A percentile compares a stretch with the other conserved stretches of the same genome.
These are phyloP conservation scores for Fulvia fulva DNA, from an alignment of 2,329 filamentous ascomycete species.

Conservation along the genomic window DNA sequence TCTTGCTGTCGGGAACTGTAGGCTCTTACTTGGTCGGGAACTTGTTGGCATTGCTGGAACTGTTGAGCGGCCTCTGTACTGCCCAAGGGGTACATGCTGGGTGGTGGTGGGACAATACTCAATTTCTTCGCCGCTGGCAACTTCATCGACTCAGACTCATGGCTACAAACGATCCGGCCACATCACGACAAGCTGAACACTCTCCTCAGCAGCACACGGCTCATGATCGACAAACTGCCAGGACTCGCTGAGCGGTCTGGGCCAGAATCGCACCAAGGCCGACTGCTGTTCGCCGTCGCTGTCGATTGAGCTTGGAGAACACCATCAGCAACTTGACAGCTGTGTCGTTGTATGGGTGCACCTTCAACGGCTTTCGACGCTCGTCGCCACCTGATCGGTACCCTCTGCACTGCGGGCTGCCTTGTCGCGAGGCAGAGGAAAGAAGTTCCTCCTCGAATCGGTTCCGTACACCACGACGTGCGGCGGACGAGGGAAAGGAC, in stretches of 20 bases:
- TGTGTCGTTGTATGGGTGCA: background rate
- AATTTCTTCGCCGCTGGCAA: background rate
- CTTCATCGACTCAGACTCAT: background rate
- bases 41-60: background rate
- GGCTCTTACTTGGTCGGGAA: background rate
- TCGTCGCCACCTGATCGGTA: background rate
- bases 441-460: background rate
- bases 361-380: background rate
- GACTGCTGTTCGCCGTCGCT: background rate
- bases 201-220: background rate
- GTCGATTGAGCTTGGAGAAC: background rate
- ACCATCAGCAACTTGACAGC: background rate
- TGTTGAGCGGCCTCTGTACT: constrained; percentile 1
- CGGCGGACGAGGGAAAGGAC: background rate
- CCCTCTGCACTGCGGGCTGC: background rate
- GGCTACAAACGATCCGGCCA: background rate
- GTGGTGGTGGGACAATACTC: constrained; percentile 1
- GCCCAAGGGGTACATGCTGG: background rate
- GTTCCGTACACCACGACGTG: background rate
- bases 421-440: background rate
- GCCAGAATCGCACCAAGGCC: background rate
- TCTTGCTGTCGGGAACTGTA: background rate
- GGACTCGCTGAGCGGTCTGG: background rate
- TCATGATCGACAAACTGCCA: background rate
- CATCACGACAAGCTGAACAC: background rate